Evolutionary conservation across 2,329 filamentous ascomycete genomes (phyloP), one percentile per base, ranked within the genome.

Genomic region (Ascochyta koolunga): DNA sequence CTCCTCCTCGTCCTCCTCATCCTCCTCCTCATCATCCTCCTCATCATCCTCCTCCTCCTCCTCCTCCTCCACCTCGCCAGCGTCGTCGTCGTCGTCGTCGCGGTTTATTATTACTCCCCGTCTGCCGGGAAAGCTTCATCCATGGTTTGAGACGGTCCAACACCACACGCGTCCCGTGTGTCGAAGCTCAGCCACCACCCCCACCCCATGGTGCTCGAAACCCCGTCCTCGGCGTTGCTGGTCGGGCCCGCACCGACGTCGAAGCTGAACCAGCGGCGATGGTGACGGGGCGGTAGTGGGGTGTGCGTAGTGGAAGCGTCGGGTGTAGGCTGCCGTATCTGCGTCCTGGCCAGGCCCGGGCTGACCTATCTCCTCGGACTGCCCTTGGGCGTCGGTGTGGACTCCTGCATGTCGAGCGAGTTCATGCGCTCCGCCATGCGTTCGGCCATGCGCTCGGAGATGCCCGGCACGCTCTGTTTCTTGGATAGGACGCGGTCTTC

Each of bases 361-460:
- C 43, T 27, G 25, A 8, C 32, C 44, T 61, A 61, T 43, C 43
- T 41, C 51, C 54, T 49, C 25, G 60, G 56, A 29, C 58, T 61
- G 5, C 35, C 54, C 38, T 54, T 53, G 3, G 67, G 65, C 25
- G 68, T 68, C 0, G 67, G 61, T 15, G 58, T 62, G 10, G 56
- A 18, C 13, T 71, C 68, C 16, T 42, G 53, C 1, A 69, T 16
- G 13, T 64, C 45, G 35, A 71, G 42, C 8, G 39, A 35, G 18
- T 38, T 54, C 39, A 66, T 36, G 4, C 49, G 49, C 27, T 65
- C 65, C 0, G 33, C 44, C 2, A 57, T 37, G 52, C 52, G 52
- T 25, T 55, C 52, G 21, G 46, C 52, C 52, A 55, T 55, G 2
- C 48, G 38, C 21, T 64, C 61, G 2, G 60, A 43, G 19, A 36